Evolutionary conservation across 2,329 filamentous ascomycete genomes (phyloP).

Genomic region (Albophoma yamanashiensis): DNA sequence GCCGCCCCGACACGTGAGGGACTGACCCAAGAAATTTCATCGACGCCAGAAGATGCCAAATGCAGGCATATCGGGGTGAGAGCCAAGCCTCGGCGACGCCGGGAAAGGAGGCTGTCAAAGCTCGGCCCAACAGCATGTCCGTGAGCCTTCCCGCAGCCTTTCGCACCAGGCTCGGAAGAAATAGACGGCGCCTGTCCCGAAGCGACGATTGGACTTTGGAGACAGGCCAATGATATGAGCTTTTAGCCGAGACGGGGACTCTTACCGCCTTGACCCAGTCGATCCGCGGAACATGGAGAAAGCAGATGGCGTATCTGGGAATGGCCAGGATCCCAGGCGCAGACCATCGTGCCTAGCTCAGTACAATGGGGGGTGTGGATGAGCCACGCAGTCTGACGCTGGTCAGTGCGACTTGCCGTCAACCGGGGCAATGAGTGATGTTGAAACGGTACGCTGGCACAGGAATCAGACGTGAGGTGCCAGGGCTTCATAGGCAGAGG

Average conservation of each 20-base stretch:
- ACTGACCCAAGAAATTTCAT: background rate
- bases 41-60: background rate
- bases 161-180: background rate
- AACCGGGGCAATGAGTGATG: conserved; percentile 1
- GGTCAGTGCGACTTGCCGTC: conserved; percentile 7
- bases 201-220: background rate
- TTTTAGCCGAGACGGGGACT: conserved; percentile 4
- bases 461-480: background rate
- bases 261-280: conserved; percentile 1
- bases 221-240: conserved; percentile 3
- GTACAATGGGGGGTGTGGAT: background rate
- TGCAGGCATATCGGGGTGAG: background rate
- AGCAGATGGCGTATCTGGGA: conserved; percentile 1
- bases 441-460: background rate
- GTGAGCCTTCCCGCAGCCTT: background rate
- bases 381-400: conserved; percentile 4
- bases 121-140: background rate
- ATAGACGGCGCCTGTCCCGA: background rate
- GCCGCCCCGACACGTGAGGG: conserved; percentile 3
- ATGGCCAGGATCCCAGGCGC: conserved; percentile 3
- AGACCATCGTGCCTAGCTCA: conserved; percentile 1
- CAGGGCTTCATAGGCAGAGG: background rate
- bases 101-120: background rate
- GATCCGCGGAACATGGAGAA: conserved; percentile 2
- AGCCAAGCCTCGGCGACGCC: conserved; percentile 3